Evolutionary conservation across 192 early-diverging fungal species (phyloP).

Genomic region (Allomyces macrogynus): DNA sequence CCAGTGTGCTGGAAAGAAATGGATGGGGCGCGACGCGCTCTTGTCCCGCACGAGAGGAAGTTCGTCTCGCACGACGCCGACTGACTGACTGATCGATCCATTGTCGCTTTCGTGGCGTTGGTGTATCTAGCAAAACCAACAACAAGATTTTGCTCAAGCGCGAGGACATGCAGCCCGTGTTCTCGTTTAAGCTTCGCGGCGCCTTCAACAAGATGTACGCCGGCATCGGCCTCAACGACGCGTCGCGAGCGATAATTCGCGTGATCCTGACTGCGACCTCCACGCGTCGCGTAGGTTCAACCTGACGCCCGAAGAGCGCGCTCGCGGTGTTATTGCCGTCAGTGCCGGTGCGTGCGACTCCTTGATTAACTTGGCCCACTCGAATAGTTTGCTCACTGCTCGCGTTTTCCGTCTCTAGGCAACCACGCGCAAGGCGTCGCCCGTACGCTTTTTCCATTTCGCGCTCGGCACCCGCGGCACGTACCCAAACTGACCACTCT

Average conservation of each 20-base stretch:
- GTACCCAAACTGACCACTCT: no score
- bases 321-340: no score
- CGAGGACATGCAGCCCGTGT: slow-evolving; percentile 91
- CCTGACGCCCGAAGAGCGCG: no score
- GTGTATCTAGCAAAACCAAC: slow-evolving; percentile 14
- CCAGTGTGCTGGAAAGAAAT: no score
- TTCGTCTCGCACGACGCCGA: no score
- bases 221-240: slow-evolving; percentile 10
- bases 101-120: neutral
- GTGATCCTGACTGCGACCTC: no score
- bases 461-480: no score
- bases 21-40: no score
- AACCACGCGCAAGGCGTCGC: slow-evolving; percentile 98
- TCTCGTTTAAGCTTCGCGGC: slow-evolving; percentile 94
- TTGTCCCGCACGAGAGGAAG: no score
- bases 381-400: neutral
- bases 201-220: slow-evolving; percentile 87
- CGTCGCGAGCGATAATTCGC: no score
- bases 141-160: slow-evolving; percentile 73
- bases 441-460: neutral
- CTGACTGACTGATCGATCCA: no score
- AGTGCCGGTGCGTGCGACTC: neutral
- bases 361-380: neutral
- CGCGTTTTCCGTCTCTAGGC: slow-evolving; percentile 12
- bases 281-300: no score